Evolutionary conservation across 1,284 basidiomycete species (phyloP), one percentile per base, ranked within the genome.

Genomic region (Cryptococcus depauperatus): DNA sequence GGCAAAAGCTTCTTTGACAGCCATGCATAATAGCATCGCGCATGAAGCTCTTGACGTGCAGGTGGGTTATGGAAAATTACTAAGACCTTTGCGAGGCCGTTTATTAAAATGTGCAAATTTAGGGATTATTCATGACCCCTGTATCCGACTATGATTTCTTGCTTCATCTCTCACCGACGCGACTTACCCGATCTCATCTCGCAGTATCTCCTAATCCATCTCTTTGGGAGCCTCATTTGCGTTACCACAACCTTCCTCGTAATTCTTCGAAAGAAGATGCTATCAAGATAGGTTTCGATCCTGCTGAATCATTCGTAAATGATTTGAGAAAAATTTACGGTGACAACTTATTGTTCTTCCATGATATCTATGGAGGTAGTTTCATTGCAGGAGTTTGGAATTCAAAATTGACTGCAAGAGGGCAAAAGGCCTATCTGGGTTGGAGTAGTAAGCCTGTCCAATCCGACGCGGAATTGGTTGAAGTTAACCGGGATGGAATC

Each of bases 341-440:
- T 6, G 84, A 90, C 56, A 82, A 83, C 0, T 77, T 87, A 55
- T 77, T 85, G 43, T 76, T 95, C 41, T 98, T 97, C 75, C 80
- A 82, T 60, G 93, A 98, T 59, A 72, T 76, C 0, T 76, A 82
- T 29, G 95, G 95, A 13, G 91, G 93, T 0, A 73, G 77, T 41
- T 73, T 76, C 7, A 82, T 93, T 43, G 92, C 87, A 6, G 83
- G 79, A 0, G 79, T 96, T 1, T 97, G 90, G 85, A 88, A 95
- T 59, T 38, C 22, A 22, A 75, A 77, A 22, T 55, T 60, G 10
- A 59, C 66, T 39, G 61, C 71, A 19, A 64, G 74, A 37, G 75
- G 80, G 2, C 90, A 95, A 75, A 82, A 86, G 59, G 87, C 92
- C 4, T 74, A 90, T 43, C 79, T 86, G 14, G 84, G 83, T 2